Conservation (phyloP, 2,329 filamentous ascomycete genomes). For the Botrytis elliptica region DNA sequence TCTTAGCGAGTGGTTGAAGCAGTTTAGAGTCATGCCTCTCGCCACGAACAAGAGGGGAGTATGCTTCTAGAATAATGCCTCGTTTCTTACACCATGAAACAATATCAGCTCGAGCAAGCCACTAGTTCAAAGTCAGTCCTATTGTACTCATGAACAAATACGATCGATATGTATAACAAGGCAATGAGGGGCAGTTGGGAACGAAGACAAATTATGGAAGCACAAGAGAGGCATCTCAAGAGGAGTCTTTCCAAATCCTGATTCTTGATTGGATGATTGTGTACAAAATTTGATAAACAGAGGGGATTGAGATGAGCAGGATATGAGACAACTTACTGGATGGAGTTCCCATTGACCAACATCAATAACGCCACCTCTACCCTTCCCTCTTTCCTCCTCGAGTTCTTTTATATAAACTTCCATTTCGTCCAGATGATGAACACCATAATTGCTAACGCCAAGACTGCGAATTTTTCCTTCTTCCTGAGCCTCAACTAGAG, state of each 20-base stretch:
- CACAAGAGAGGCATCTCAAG: background rate
- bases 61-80: constrained; percentile 62
- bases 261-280: background rate
- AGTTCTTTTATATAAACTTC: constrained; percentile 59
- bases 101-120: constrained; percentile 78
- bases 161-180: background rate
- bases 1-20: constrained; percentile 63
- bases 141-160: background rate
- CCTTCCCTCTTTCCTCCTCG: constrained; percentile 58
- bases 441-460: constrained; percentile 64
- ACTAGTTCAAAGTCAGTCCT: constrained; percentile 41
- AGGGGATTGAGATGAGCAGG: background rate
- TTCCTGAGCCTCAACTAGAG: constrained; percentile 62
- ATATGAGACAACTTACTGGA: constrained; percentile 45
- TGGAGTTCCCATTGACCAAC: constrained; percentile 90
- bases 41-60: constrained; percentile 62
- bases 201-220: background rate
- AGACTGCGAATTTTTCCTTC: constrained; percentile 61
- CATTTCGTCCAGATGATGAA: constrained; percentile 61
- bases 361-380: constrained; percentile 69
- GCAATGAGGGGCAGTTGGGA: background rate
- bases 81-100: constrained; percentile 70
- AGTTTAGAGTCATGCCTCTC: constrained; percentile 68
- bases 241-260: background rate
- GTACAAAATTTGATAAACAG: no score